A percentile compares a stretch with the other conserved stretches of the same genome.
These are phyloP conservation scores for Aspergillus asperescens DNA, from an alignment of 495 filamentous ascomycete species.

Conservation along the genomic window DNA sequence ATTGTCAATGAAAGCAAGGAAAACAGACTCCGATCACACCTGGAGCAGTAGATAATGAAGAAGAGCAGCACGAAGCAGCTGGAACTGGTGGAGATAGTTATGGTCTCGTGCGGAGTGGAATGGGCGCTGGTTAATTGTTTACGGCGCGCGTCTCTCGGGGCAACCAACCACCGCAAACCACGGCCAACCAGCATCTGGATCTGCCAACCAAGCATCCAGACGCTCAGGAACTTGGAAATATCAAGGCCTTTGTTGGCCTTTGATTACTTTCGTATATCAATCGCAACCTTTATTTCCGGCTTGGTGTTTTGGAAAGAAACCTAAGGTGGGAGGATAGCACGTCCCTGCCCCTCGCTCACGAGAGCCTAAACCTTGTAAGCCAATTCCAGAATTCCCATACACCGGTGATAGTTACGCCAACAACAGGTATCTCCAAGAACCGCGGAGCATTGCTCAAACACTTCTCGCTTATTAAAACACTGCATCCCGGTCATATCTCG, in stretches of 20 bases:
- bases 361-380: slow-evolving; percentile 18
- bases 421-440: slow-evolving; percentile 6
- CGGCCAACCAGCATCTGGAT: not conserved
- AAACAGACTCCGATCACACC: slow-evolving; percentile 12
- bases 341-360: slow-evolving; percentile 19
- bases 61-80: slow-evolving; percentile 19
- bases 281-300: too few species aligned
- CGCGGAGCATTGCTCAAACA: slow-evolving; percentile 10
- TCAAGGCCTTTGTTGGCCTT: too few species aligned
- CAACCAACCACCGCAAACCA: slow-evolving; percentile 29
- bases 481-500: slow-evolving; percentile 14
- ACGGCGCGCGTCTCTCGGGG: slow-evolving; percentile 43
- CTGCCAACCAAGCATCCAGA: not conserved
- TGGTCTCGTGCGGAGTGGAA: slow-evolving; percentile 26
- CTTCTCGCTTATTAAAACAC: slow-evolving; percentile 8
- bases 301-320: too few species aligned
- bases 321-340: too few species aligned
- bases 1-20: not conserved
- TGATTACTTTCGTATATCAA: too few species aligned
- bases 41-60: slow-evolving; percentile 13
- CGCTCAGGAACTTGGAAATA: too few species aligned
- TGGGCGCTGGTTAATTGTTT: slow-evolving; percentile 38
- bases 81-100: slow-evolving; percentile 27
- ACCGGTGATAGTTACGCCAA: not conserved
- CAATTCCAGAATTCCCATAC: slow-evolving; percentile 12